Evolutionary conservation across 176 grass and related monocot species (phyloP).

Genomic region (Tuctoria greenei): DNA sequence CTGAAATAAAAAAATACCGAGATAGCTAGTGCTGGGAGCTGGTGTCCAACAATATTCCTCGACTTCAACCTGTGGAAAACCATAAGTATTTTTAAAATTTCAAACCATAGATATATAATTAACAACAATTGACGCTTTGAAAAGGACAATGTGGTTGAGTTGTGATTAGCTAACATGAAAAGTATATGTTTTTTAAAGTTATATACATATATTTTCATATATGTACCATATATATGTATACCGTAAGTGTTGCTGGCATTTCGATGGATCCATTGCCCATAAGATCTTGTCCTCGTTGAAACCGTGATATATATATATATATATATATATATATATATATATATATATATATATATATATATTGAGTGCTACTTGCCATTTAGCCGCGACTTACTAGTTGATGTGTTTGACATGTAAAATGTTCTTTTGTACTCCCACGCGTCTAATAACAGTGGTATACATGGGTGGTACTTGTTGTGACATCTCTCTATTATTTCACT

Average conservation of each 20-base stretch:
- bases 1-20: not conserved
- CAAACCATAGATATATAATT: too few relatives aligned
- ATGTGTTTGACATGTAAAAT: not conserved
- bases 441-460: too few relatives aligned
- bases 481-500: not conserved
- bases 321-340: too few relatives aligned
- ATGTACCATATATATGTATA: not conserved
- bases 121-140: too few relatives aligned
- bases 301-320: too few relatives aligned
- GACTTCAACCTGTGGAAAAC: not conserved
- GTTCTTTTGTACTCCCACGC: conserved; percentile 3
- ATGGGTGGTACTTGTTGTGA: not conserved
- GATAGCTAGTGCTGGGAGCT: not conserved
- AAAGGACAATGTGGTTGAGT: too few relatives aligned
- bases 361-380: not conserved
- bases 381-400: not conserved
- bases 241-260: not conserved
- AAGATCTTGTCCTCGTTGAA: not conserved
- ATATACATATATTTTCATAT: not conserved
- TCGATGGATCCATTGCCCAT: not conserved
- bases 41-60: not conserved
- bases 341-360: too few relatives aligned
- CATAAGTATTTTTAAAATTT: too few relatives aligned
- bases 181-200: too few relatives aligned
- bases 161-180: too few relatives aligned